Evolutionary conservation across 2,329 filamentous ascomycete genomes (phyloP).

Genomic region (Phialemonium atrogriseum): DNA sequence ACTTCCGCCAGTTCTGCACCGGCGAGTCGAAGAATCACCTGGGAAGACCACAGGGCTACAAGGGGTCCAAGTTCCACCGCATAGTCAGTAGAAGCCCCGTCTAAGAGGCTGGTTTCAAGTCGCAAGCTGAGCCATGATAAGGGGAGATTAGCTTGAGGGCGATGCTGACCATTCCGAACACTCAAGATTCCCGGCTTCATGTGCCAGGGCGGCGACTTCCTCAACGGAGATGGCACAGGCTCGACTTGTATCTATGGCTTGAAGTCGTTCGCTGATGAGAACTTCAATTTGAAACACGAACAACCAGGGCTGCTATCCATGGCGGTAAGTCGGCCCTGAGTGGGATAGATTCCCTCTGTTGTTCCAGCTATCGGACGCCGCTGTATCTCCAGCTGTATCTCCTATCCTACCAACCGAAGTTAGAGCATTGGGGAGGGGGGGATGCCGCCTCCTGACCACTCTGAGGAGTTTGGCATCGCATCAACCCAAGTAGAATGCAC

Average conservation of each 20-base stretch:
- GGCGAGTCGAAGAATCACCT: constrained; percentile 76
- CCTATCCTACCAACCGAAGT: no score
- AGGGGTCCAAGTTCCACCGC: constrained; percentile 87
- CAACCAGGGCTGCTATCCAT: constrained; percentile 77
- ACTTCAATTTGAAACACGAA: constrained; percentile 74
- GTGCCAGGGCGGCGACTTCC: constrained; percentile 94
- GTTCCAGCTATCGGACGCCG: no score
- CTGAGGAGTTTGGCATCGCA: no score
- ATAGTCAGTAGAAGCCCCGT: no score
- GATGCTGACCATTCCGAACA: constrained; percentile 1
- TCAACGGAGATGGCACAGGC: constrained; percentile 87
- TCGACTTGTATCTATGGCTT: constrained; percentile 82
- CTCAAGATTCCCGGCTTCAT: constrained; percentile 86
- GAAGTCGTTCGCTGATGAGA: constrained; percentile 82
- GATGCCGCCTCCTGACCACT: no score
- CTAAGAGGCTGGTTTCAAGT: no score
- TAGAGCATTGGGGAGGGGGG: no score
- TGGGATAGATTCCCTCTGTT: constrained; percentile 3
- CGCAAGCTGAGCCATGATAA: no score
- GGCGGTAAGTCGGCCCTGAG: constrained; percentile 61
- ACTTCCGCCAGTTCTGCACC: constrained; percentile 95
- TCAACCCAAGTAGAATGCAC: no score
- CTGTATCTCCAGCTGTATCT: no score
- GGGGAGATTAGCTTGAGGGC: no score
- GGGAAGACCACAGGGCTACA: constrained; percentile 84